These are phyloP conservation scores for Lagerstroemia fauriei DNA, from an alignment of 441 rosid genomes.

Conservation along the genomic window DNA sequence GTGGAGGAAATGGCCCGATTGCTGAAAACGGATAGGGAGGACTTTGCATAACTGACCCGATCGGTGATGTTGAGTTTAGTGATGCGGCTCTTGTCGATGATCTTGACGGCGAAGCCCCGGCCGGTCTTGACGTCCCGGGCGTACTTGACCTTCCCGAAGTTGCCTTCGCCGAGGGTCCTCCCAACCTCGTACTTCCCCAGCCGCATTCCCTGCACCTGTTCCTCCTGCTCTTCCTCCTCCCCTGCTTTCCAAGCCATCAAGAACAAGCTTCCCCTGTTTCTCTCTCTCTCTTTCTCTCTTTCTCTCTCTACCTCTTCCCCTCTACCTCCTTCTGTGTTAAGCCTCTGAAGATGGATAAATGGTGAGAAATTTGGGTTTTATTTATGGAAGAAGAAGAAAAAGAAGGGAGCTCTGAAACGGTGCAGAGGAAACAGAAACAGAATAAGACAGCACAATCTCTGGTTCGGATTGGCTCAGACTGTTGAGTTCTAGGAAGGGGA, in stretches of 20 bases:
- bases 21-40: not conserved
- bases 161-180: slow-evolving; percentile 85
- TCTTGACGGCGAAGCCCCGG: slow-evolving; percentile 70
- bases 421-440: not conserved
- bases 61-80: slow-evolving; percentile 66
- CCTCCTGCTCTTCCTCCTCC: slow-evolving; percentile 22
- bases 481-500: not conserved
- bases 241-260: slow-evolving; percentile 44
- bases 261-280: not conserved
- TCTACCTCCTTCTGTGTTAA: too few relatives aligned
- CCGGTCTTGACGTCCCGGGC: slow-evolving; percentile 67
- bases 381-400: not conserved
- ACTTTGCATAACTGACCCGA: slow-evolving; percentile 45
- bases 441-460: not conserved
- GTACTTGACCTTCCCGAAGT: slow-evolving; percentile 83
- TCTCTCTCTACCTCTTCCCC: too few relatives aligned
- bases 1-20: not conserved
- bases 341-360: not conserved
- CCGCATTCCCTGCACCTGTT: slow-evolving; percentile 59
- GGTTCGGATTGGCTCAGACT: not conserved
- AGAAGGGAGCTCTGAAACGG: not conserved
- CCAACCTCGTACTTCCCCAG: slow-evolving; percentile 89
- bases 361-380: not conserved
- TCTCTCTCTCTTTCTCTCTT: not conserved
- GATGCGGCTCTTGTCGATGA: slow-evolving; percentile 73